Conservation (phyloP, 345 rosid genomes). For the Aegle marmelos region DNA sequence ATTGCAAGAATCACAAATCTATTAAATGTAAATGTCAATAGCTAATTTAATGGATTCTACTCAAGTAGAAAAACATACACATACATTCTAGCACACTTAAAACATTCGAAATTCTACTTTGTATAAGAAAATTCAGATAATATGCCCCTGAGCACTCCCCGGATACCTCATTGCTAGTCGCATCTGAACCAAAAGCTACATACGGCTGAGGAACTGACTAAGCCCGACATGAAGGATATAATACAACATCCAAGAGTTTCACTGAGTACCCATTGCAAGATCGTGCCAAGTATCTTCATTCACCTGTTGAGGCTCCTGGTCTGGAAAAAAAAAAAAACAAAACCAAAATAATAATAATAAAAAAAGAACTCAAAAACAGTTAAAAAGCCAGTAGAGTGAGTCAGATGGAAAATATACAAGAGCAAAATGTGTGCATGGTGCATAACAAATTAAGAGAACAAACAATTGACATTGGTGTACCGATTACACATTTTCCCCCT, state of each 20-base stretch:
- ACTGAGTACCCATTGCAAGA: slow-evolving; percentile 67
- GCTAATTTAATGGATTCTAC: too few species aligned
- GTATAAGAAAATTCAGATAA: not conserved
- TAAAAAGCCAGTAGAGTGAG: not conserved
- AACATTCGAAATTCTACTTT: not conserved
- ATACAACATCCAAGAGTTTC: slow-evolving; percentile 9
- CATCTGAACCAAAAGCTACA: not conserved
- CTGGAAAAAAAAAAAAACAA: slow-evolving; percentile 30
- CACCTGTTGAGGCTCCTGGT: slow-evolving; percentile 65
- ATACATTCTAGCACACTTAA: not conserved
- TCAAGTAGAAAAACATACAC: not conserved
- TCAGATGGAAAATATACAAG: not conserved
- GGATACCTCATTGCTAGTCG: not conserved
- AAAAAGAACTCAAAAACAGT: not conserved
- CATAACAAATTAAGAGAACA: not conserved
- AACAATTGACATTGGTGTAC: not conserved
- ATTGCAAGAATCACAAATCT: too few species aligned
- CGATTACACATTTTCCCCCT: not conserved
- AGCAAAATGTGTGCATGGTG: not conserved
- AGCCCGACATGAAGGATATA: not conserved
- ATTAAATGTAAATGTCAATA: too few species aligned
- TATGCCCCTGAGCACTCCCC: not conserved
- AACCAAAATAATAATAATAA: too few species aligned
- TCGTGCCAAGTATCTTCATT: slow-evolving; percentile 81
- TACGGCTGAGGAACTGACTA: not conserved